phyloP scores from a whole-genome alignment of 139 green algal genomes.

The Micractinium conductrix region DNA sequence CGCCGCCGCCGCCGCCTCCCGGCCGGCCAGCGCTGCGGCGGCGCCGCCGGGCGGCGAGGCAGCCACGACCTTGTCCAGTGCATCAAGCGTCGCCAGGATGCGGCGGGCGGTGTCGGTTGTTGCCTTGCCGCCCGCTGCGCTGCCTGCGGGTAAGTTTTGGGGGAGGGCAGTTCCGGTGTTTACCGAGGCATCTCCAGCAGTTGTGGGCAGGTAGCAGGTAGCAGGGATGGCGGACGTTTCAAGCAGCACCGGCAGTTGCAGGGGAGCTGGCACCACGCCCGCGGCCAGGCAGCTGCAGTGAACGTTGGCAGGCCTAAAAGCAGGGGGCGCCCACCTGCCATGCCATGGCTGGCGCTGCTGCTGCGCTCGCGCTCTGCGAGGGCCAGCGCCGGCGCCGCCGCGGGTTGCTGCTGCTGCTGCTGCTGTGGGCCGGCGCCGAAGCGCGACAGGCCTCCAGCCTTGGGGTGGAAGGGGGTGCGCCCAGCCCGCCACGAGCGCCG shows the following conservation, averaged over 20 bases:
- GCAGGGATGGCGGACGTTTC: background rate
- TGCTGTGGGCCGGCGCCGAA: constrained; percentile 3
- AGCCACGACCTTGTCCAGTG: constrained; percentile 39
- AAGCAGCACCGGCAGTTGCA: background rate
- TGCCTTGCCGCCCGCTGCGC: constrained; percentile 1
- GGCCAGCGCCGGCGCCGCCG: background rate
- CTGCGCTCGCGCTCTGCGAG: background rate
- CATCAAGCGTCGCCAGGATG: constrained; percentile 51
- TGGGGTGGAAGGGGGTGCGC: constrained; percentile 38
- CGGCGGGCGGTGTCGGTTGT: constrained; percentile 52
- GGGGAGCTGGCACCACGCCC: too few species aligned
- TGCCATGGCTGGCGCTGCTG: background rate
- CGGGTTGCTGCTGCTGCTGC: background rate
- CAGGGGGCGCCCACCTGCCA: background rate
- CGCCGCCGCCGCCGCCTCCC: background rate
- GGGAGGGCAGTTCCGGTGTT: background rate
- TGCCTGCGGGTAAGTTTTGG: background rate
- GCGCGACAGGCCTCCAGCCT: background rate
- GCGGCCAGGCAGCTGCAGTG: too few species aligned
- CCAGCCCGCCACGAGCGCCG: constrained; percentile 41
- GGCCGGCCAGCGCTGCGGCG: background rate
- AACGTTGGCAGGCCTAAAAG: too few species aligned
- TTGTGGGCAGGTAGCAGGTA: background rate
- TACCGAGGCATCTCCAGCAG: too few species aligned
- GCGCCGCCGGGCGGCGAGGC: constrained; percentile 13